Conservation (phyloP, 1,139 yeast genomes). For the Kodamaea arcana region DNA sequence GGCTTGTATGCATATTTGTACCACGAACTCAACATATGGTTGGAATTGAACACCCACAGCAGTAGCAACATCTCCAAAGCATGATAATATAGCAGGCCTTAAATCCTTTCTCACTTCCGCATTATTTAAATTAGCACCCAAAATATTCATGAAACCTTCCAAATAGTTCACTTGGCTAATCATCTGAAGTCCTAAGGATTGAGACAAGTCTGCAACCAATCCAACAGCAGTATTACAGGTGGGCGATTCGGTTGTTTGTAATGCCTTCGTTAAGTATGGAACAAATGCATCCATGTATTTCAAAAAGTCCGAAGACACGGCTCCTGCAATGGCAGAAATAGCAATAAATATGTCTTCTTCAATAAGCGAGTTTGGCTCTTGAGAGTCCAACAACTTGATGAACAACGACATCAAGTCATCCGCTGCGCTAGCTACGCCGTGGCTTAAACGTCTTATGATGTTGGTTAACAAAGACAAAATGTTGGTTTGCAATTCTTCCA, state of each 20-base stretch:
- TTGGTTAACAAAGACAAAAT: slow-evolving; percentile 83
- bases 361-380: slow-evolving; percentile 69
- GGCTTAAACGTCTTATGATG: slow-evolving; percentile 78
- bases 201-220: slow-evolving; percentile 94
- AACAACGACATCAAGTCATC: slow-evolving; percentile 84
- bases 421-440: slow-evolving; percentile 62
- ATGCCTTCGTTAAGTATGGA: slow-evolving; percentile 75
- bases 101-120: slow-evolving; percentile 70
- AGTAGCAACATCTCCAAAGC: slow-evolving; percentile 94
- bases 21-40: slow-evolving; percentile 74
- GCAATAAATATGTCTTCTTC: slow-evolving; percentile 95
- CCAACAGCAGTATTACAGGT: slow-evolving; percentile 90
- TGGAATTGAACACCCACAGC: slow-evolving; percentile 74
- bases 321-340: slow-evolving; percentile 82
- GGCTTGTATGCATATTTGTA: slow-evolving; percentile 64
- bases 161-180: slow-evolving; percentile 53
- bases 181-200: slow-evolving; percentile 73
- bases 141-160: slow-evolving; percentile 74
- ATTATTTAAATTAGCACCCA: slow-evolving; percentile 68
- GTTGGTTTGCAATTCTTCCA: slow-evolving; percentile 88
- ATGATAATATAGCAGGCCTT: slow-evolving; percentile 86
- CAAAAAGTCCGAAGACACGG: slow-evolving; percentile 65
- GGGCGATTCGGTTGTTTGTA: slow-evolving; percentile 78
- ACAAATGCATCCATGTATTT: slow-evolving; percentile 77
- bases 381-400: slow-evolving; percentile 58